Evolutionary conservation across 2,329 filamentous ascomycete genomes (phyloP), one percentile per base, ranked within the genome.

Genomic region (Coniochaeta sp.): DNA sequence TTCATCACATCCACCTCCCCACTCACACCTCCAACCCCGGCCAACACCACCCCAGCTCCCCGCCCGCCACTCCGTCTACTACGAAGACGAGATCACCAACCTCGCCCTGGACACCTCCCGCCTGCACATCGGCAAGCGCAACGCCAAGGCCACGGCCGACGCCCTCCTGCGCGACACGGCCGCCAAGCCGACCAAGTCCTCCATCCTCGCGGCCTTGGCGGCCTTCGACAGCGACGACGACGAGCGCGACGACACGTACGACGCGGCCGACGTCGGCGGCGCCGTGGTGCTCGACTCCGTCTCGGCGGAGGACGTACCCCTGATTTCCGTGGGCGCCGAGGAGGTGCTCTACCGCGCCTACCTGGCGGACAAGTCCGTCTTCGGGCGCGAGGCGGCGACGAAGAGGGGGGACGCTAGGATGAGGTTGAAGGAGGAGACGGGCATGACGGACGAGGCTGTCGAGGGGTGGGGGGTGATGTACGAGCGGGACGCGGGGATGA

Each of bases 201-300:
- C 90, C 10, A 96, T 96, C 59, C 72, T 96, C 22, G 89, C 91
- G 3, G 92, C 92, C 0, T 80, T 97, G 2, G 89, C 90, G 14
- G 80, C 86, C 1, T 96, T 97, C 59, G 91, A 97, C 69, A 86
- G 86, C 0, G 92, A 97, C 60, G 94, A 97, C 58, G 94, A 99
- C 65, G 94, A 99, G 71, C 82, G 91, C 31, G 94, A 99, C 66
- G 94, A 99, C 66, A 97, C 92, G 0, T 99, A 99, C 64, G 94
- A 99, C 61, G 83, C 86, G 1, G 89, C 84, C 48, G 94, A 97
- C 63, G 90, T 97, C 2, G 94, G 94, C 31, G 91, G 92, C 20
- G 89, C 88, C 0, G 84, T 96, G 3, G 91, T 96, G 59, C 75
- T 78, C 16, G 74, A 79, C 6, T 76, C 82, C n/a, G 75, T 78